Evolutionary conservation across 371 early-diverging fungal species (phyloP), one percentile per base, ranked within the genome.

Genomic region (Mortierella sp.): DNA sequence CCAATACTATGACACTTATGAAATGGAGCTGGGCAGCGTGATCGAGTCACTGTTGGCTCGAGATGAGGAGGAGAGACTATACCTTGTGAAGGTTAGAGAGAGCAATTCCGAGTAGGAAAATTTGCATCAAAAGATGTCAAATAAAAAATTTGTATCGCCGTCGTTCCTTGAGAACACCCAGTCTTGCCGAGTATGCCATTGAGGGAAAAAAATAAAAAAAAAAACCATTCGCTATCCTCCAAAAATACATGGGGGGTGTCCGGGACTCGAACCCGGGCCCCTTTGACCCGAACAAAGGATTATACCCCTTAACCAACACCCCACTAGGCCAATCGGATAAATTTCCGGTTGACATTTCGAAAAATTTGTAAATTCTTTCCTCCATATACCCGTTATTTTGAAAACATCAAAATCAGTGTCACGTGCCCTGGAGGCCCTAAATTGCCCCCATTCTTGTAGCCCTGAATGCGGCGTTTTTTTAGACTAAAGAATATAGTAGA

Each of bases 201-300:
- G 2, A 9, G 18, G 49, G 18, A 54, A 54, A 54, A 20, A 54
- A 28, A 54, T 26, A 69, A 52, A 63, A 55, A 70, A 47, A 57
- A 30, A 64, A 28, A 20, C 49, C 28, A 5, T 51, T 3, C 43
- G 43, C 43, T 6, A 40, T 40, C 43, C 22, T 30, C 14, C 16
- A 49, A 49, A 49, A 49, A 49, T 16, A 49, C 49, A 49, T 49
- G 49, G 76, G 76, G 75, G 76, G 70, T 70, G 76, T 75, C 76
- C 76, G 76, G 76, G 76, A 75, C 76, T 75, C 76, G 76, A 75
- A 75, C 76, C 76, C 76, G 76, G 76, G 76, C 76, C 76, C 76
- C 76, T 75, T 70, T 75, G 76, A 75, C 76, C 76, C 76, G 76
- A 75, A 75, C 76, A 75, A 70, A 75, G 76, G 76, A 75, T 75